Base-by-base conservation (phyloP, 1,284 basidiomycete genomes). In the Apiotrichum siamense region DNA sequence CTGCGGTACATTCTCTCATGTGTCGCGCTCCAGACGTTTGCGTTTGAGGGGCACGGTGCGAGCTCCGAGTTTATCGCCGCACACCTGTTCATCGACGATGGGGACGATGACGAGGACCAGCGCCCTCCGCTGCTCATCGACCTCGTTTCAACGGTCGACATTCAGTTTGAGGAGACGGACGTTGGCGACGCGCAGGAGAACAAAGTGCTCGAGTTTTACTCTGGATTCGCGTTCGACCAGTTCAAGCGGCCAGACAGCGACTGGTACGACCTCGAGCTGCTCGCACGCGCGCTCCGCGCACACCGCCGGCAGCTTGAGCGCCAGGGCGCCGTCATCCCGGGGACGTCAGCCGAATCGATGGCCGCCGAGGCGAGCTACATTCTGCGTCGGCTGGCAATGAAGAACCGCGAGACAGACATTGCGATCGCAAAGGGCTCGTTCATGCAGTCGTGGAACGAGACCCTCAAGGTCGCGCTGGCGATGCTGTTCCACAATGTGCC, bases 21-120 rank as follows among this genome's bases (percentile, higher is more conserved):
- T 23, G 84, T 86, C 7, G 89, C 93, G 1, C 78, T 98, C 24
- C 96, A 98, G 66, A 76, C 97, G 13, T 93, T 94, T 59, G 81
- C 88, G 17, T 79, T 94, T 48, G 86, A 87, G 5, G 84, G 82
- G 61, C 85, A 84, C 60, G 84, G 83, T 0, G 85, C 87, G 60
- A 81, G 82, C 0, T 83, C 87, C 0, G 76, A 80, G 3, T 83
- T 84, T 47, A 77, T 93, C 12, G 73, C 92, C 7, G 80, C 84
- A 24, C 81, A 87, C 18, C 75, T 91, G 10, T 89, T 91, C 59
- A 83, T 64, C 17, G 61, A 57, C 12, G 54, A 55, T 1, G 82
- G 79, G 17, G 81, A 83, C 43, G 77, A 78, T 32, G 77, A 77
- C 45, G 77, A 80, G 3, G 79, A 80, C 38, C 90, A 92, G 66